A percentile compares a stretch with the other conserved stretches of the same genome.
Evolutionary conservation across 106 monocot genomes (phyloP).

Genomic region (Dendrobium nobile): DNA sequence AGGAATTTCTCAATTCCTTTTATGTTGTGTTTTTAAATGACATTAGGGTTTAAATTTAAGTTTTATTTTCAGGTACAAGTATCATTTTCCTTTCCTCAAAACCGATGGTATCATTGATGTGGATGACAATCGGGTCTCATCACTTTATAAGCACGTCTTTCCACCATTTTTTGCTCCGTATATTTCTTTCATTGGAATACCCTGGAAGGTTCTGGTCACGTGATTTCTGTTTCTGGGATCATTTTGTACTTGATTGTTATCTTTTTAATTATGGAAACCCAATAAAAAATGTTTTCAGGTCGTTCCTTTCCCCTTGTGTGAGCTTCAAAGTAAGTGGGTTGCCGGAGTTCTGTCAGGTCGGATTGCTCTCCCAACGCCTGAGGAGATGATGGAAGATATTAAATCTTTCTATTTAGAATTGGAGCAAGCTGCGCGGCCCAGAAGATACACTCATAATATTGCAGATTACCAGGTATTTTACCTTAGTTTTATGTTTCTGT

Average conservation of each 20-base stretch:
- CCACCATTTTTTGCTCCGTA: constrained; percentile 58
- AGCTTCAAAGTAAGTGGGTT: constrained; percentile 97
- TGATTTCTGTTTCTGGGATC: background rate
- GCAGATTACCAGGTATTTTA: constrained; percentile 47
- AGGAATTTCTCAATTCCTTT: background rate
- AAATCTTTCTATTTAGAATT: constrained; percentile 43
- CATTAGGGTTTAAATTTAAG: background rate
- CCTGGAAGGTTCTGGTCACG: constrained; percentile 61
- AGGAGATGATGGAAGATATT: constrained; percentile 76
- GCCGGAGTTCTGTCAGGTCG: constrained; percentile 70
- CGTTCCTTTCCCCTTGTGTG: constrained; percentile 68
- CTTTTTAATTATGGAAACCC: background rate
- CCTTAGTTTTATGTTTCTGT: background rate
- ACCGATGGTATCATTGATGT: constrained; percentile 55
- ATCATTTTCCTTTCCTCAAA: constrained; percentile 74
- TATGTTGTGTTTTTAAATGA: background rate
- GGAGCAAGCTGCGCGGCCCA: constrained; percentile 52
- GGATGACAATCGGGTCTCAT: constrained; percentile 87
- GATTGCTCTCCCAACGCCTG: constrained; percentile 49
- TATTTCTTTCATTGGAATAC: constrained; percentile 87
- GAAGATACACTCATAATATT: constrained; percentile 78
- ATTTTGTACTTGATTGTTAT: background rate
- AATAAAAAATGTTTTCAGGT: constrained; percentile 26
- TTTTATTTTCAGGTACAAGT: constrained; percentile 66
- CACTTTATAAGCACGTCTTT: constrained; percentile 90